phyloP scores from a whole-genome alignment of 2,329 filamentous ascomycete genomes.

The Taxawa tesnikishii region DNA sequence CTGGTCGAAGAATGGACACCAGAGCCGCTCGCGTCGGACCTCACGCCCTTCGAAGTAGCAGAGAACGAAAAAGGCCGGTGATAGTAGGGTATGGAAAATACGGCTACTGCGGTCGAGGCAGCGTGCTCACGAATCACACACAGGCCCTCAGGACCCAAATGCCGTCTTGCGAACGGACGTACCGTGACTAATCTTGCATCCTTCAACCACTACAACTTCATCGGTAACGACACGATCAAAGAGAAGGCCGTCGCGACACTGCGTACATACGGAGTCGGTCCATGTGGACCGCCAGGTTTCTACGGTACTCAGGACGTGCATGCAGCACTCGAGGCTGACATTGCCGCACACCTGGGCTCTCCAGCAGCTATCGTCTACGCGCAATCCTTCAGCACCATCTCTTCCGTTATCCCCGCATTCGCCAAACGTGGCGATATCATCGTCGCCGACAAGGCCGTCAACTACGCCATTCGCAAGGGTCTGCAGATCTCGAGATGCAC shows the following conservation, averaged over 20 bases:
- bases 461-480: conserved; percentile 88
- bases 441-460: conserved; percentile 84
- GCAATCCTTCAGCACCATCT: conserved; percentile 91
- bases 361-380: conserved; percentile 89
- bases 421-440: conserved; percentile 97
- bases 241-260: conserved; percentile 91
- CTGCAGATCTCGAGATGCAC: conserved; percentile 85
- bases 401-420: conserved; percentile 92
- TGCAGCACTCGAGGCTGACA: conserved; percentile 90
- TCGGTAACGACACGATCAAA: conserved; percentile 81
- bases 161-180: conserved; percentile 75
- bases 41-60: conserved; percentile 61
- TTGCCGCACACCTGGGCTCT: conserved; percentile 78
- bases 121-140: too few relatives aligned
- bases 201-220: conserved; percentile 97
- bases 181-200: conserved; percentile 89
- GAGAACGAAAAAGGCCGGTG: conserved; percentile 78
- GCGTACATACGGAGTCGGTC: conserved; percentile 89
- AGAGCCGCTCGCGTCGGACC: conserved; percentile 71
- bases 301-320: conserved; percentile 98
- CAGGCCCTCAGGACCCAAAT: conserved; percentile 80
- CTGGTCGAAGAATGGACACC: conserved; percentile 93
- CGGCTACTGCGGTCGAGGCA: too few relatives aligned
- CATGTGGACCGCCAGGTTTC: conserved; percentile 92
- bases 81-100: conserved; percentile 61